phyloP scores from a whole-genome alignment of 2,329 filamentous ascomycete genomes.

The Microcera coccophila region DNA sequence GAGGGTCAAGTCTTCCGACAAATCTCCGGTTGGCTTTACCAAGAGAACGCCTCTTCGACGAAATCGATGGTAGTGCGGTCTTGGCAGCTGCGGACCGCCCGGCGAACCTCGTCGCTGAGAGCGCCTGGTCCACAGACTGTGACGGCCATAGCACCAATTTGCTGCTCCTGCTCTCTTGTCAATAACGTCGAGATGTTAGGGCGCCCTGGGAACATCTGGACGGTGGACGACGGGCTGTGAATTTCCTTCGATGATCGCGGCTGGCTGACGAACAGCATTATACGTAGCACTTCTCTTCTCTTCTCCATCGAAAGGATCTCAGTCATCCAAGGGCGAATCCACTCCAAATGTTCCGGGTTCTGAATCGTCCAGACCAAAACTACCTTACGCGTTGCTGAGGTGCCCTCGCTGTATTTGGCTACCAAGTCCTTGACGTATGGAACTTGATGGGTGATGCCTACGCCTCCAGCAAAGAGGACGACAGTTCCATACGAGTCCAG shows the following conservation, averaged over 20 bases:
- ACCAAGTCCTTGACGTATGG: slow-evolving; percentile 72
- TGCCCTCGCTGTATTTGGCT: slow-evolving; percentile 62
- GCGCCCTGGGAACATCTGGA: slow-evolving; percentile 80
- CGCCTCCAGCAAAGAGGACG: slow-evolving; percentile 74
- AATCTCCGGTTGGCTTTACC: slow-evolving; percentile 35
- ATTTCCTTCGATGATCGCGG: slow-evolving; percentile 76
- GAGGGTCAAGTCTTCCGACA: not conserved
- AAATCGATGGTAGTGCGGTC: slow-evolving; percentile 68
- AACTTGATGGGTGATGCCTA: slow-evolving; percentile 77
- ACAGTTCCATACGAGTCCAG: slow-evolving; percentile 74
- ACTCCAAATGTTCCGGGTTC: slow-evolving; percentile 74
- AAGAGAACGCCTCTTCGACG: slow-evolving; percentile 72
- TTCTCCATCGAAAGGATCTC: slow-evolving; percentile 71
- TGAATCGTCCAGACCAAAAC: slow-evolving; percentile 77
- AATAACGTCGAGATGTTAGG: slow-evolving; percentile 71
- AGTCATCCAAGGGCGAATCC: slow-evolving; percentile 82
- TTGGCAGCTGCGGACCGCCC: slow-evolving; percentile 62
- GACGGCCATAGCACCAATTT: slow-evolving; percentile 70
- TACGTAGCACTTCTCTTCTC: slow-evolving; percentile 68
- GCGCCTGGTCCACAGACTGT: slow-evolving; percentile 71
- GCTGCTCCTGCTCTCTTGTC: slow-evolving; percentile 68
- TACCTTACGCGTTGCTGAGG: slow-evolving; percentile 66
- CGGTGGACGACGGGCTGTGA: slow-evolving; percentile 69
- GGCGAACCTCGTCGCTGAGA: slow-evolving; percentile 70
- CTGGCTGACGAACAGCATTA: slow-evolving; percentile 74